A percentile compares a stretch with the other conserved stretches of the same genome.
phyloP scores from a whole-genome alignment of 1,284 basidiomycete genomes.

The Ceratobasidium sp. region DNA sequence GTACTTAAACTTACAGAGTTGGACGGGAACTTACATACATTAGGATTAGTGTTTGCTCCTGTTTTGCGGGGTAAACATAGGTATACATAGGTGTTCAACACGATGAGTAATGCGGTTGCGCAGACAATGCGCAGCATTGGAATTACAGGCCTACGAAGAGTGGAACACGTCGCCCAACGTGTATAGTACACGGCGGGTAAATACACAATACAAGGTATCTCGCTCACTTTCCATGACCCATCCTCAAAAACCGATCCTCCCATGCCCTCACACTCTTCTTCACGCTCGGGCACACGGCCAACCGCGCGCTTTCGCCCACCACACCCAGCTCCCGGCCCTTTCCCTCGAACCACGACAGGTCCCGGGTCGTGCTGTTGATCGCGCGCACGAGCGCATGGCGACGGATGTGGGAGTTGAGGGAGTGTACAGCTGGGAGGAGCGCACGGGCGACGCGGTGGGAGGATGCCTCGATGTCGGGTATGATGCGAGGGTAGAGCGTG shows the following conservation, averaged over 20 bases:
- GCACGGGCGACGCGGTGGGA: conserved; percentile 16
- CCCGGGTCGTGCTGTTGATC: conserved; percentile 10
- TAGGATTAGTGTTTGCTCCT: no score
- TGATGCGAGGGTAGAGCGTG: conserved; percentile 25
- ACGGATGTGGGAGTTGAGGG: conserved; percentile 26
- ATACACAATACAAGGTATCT: neutral
- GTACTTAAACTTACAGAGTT: no score
- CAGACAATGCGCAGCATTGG: no score
- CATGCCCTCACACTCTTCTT: conserved; percentile 40
- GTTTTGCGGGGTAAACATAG: no score
- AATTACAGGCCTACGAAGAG: no score
- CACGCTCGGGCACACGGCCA: conserved; percentile 41
- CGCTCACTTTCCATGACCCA: neutral
- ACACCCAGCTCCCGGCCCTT: conserved; percentile 38
- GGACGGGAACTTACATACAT: no score
- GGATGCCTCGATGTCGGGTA: conserved; percentile 34
- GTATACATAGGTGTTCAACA: no score
- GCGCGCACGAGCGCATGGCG: conserved; percentile 29
- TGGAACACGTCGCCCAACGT: no score
- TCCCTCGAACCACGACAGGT: conserved; percentile 33
- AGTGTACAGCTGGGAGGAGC: conserved; percentile 32
- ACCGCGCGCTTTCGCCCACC: conserved; percentile 18
- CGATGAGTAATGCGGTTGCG: no score
- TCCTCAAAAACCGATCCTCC: conserved; percentile 23
- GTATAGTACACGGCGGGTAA: no score